Base-by-base conservation (phyloP, 306 rosid genomes). In the Corylus avellana region DNA sequence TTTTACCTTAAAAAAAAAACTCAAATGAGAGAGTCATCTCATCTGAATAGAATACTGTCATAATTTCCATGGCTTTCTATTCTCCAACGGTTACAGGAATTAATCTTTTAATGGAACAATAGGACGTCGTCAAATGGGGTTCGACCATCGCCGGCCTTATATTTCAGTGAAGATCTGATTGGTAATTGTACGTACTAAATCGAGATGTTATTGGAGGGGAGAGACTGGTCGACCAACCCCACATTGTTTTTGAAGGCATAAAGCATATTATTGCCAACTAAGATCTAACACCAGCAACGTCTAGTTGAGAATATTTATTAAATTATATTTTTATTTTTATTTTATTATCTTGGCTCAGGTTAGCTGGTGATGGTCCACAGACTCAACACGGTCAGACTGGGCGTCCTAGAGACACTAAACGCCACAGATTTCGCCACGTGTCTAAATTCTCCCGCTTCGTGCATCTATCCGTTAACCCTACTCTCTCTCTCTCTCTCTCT, bases 391-490 rank as follows among this genome's bases (percentile, higher is more conserved):
- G 81, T 55, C 74, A 56, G 84, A 77, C 74, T 71, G 42, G 61
- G 10, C 66, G 32, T 78, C 64, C 12, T 63, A 7, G 53, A 70
- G 22, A 29, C 58, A 18, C 2, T 29, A 48, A 70, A 70, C 78
- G 79, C 79, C 70, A 70, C 74, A 8, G 79, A 91, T 87, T 81
- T 12, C 47, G 80, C 87, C 97, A 94, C 97, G 97, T 91, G 97
- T 85, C 90, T 51, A 1, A 46, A 58, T 83, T 80, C 85, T 87
- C 84, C 85, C 75, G 84, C 91, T 85, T 80, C 86, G 73, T 79
- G 75, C 88, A 86, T 88, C 90, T 86, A 87, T 89, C 97, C 98
- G 98, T 92, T 94, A 85, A 70, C 90, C 89, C 89, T 85, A 68
- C 62, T 46, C 78, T 79, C 75, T 84, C 70, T 84, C 78, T 62